Evolutionary conservation across 2,329 filamentous ascomycete genomes (phyloP).

Genomic region (Colletotrichum kahawae): DNA sequence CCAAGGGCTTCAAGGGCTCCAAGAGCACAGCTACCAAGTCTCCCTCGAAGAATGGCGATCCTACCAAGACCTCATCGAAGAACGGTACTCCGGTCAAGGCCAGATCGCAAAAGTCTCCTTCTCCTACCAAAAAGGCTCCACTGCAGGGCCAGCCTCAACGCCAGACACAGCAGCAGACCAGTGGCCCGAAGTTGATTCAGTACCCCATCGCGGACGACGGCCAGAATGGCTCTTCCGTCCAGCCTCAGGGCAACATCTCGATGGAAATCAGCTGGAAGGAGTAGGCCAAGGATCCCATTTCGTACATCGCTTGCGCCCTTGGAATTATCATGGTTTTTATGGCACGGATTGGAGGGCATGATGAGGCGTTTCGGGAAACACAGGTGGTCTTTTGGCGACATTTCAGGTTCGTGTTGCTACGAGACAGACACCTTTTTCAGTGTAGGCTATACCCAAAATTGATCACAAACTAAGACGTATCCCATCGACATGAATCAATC

Average conservation of each 20-base stretch:
- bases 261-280: not conserved
- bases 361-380: conserved; percentile 8
- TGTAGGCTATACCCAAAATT: conserved; percentile 15
- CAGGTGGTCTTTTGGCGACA: not conserved
- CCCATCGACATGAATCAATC: not conserved
- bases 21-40: not conserved
- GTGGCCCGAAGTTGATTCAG: not conserved
- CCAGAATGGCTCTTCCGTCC: not conserved
- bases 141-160: not conserved
- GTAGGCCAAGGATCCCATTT: not conserved
- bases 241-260: not conserved
- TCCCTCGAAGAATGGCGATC: not conserved
- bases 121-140: not conserved
- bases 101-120: not conserved
- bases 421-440: not conserved
- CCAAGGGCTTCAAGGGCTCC: not conserved
- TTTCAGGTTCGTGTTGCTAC: not conserved
- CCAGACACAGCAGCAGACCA: not conserved
- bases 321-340: not conserved
- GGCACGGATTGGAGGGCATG: not conserved
- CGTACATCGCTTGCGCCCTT: not conserved
- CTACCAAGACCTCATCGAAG: not conserved
- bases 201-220: not conserved
- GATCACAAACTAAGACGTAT: not conserved
- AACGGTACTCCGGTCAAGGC: not conserved